Evolutionary conservation across 208 protist species (phyloP), one percentile per base, ranked within the genome.

Genomic region (Leishmania amazonensis): DNA sequence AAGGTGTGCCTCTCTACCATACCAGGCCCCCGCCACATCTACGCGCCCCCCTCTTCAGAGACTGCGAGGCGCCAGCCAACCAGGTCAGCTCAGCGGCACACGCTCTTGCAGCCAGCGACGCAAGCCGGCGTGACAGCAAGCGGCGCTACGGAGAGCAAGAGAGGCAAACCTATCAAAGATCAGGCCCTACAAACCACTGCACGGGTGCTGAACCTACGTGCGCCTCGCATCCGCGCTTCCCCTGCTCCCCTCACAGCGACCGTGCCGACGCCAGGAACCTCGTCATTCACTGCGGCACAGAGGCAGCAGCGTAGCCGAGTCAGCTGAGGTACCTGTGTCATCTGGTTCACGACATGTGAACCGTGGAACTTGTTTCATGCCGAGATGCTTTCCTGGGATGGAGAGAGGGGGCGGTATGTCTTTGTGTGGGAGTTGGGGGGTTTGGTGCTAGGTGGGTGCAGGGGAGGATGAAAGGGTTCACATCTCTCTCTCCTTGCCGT

Each of bases 1-100:
- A 42, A 57, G 0, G 83, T 85, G 49, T 82, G 78, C 40, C 42
- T 54, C n/a, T 73, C 65, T 8, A n/a, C 40, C 1, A 82, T 86
- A 54, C 83, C 83, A 7, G 74, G 78, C 3, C 77, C 83, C 21
- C 79, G 51, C 6, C 75, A 57, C 42, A 83, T 83, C 2, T 62
- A 57, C 76, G 80, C 40, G 4, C 75, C 65, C 0, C 40, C n/a
- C 2, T n/a, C 67, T 73, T 73, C 68, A 51, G 68, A 47, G 31
- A n/a, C 68, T 42, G 21, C 28, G 42, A 73, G 35, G 24, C 45
- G 6, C 28, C 68, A 47, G 35, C 7, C 68, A 28, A 35, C 6
- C 42, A 21, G 24, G 6, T 15, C 21, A 47, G 42, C 2, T 47
- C 42, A 24, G 19, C 42, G 42, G 21, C 31, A 31, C 24, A 6